These are phyloP conservation scores for Thelonectria discophora DNA, from an alignment of 2,329 filamentous ascomycete genomes.

Conservation along the genomic window DNA sequence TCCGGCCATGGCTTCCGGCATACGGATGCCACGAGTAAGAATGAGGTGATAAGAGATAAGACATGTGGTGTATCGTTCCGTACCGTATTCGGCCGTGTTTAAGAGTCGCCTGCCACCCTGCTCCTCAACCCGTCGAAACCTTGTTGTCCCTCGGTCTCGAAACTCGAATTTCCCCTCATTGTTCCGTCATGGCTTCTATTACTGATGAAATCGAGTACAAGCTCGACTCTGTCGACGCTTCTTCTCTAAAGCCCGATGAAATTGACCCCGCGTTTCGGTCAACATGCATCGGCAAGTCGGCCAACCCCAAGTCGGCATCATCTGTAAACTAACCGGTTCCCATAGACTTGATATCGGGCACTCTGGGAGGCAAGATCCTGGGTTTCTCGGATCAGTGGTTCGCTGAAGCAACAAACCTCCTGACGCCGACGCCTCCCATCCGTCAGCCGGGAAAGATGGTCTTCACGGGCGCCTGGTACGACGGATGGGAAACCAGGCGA, in stretches of 20 bases:
- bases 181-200: constrained; percentile 47
- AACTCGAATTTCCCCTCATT: not conserved
- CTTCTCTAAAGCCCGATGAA: constrained; percentile 58
- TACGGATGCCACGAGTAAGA: constrained; percentile 19
- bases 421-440: constrained; percentile 71
- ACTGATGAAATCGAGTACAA: constrained; percentile 62
- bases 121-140: not conserved
- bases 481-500: constrained; percentile 74
- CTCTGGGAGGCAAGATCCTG: constrained; percentile 70
- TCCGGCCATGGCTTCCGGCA: constrained; percentile 25
- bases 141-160: constrained; percentile 3
- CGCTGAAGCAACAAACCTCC: constrained; percentile 69
- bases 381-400: constrained; percentile 76
- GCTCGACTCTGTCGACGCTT: constrained; percentile 63
- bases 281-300: constrained; percentile 64
- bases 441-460: constrained; percentile 73
- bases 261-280: constrained; percentile 71
- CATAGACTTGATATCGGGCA: constrained; percentile 67
- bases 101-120: constrained; percentile 11
- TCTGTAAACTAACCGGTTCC: constrained; percentile 6
- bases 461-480: constrained; percentile 74
- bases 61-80: not conserved
- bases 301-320: not conserved
- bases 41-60: constrained; percentile 36
- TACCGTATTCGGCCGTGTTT: not conserved